Percentiles rank a stretch among this genome's conserved stretches.
Evolutionary conservation across 768 basidiomycete genomes (phyloP).

Genomic region (Sarcodon sp.): DNA sequence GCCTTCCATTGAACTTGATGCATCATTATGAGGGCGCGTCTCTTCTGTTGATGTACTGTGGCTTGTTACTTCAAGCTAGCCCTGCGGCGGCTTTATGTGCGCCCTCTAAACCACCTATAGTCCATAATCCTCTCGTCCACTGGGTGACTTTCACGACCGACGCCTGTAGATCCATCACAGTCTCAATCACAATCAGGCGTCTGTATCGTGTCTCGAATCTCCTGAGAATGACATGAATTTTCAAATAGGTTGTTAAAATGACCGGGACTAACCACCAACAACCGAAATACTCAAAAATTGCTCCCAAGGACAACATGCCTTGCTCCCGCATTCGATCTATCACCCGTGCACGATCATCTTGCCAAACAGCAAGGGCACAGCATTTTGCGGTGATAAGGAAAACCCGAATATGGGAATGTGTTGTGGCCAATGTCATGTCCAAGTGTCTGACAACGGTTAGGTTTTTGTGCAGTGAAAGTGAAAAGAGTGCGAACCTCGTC

Average conservation of each 20-base stretch:
- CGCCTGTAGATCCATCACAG: slow-evolving; percentile 50
- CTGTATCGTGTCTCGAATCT: slow-evolving; percentile 41
- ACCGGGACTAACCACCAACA: slow-evolving; percentile 54
- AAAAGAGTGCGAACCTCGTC: slow-evolving; percentile 36
- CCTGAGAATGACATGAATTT: slow-evolving; percentile 25
- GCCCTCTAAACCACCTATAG: slow-evolving; percentile 50
- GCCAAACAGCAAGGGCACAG: slow-evolving; percentile 72
- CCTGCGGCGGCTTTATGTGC: slow-evolving; percentile 67
- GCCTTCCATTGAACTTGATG: no score
- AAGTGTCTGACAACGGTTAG: slow-evolving; percentile 43
- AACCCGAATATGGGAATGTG: slow-evolving; percentile 74
- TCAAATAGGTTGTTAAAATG: neutral
- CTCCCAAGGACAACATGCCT: slow-evolving; percentile 35
- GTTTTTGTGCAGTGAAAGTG: neutral
- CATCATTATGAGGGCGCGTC: no score
- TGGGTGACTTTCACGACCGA: slow-evolving; percentile 37
- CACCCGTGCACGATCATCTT: slow-evolving; percentile 37
- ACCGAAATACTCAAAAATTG: slow-evolving; percentile 35
- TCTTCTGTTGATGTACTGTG: no score
- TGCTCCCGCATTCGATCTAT: slow-evolving; percentile 27
- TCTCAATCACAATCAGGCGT: slow-evolving; percentile 40
- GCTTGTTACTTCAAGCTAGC: slow-evolving; percentile 19
- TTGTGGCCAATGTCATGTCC: slow-evolving; percentile 79
- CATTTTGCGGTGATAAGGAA: slow-evolving; percentile 88
- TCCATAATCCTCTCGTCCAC: slow-evolving; percentile 55